Percentiles rank a stretch among this genome's conserved stretches.
Evolutionary conservation across 257 asterid species (phyloP).

Genomic region (Nicotiana noctiflora): DNA sequence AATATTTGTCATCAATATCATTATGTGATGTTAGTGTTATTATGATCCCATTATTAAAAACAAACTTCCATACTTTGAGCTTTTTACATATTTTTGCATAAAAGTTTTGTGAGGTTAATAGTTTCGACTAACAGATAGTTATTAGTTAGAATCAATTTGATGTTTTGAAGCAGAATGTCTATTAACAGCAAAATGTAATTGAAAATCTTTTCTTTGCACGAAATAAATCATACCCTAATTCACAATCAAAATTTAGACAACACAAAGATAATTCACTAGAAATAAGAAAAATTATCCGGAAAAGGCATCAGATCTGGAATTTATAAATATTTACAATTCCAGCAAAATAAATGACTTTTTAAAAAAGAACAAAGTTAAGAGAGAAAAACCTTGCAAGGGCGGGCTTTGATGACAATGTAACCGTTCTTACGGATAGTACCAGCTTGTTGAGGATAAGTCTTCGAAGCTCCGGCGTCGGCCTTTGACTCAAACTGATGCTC

Average conservation of each 20-base stretch:
- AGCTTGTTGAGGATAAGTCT: conserved; percentile 63
- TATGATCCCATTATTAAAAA: not conserved
- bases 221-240: no score
- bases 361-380: not conserved
- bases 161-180: not conserved
- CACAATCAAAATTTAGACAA: no score
- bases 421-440: conserved; percentile 65
- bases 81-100: not conserved
- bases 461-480: conserved; percentile 73
- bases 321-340: not conserved
- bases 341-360: not conserved
- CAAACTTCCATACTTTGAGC: not conserved
- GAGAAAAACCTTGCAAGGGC: conserved; percentile 52
- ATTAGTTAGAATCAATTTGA: not conserved
- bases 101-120: not conserved
- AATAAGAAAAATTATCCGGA: no score
- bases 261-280: no score
- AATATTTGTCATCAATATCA: not conserved
- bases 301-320: not conserved
- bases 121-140: not conserved
- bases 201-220: no score
- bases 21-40: not conserved
- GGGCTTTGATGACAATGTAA: conserved; percentile 49
- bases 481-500: conserved; percentile 59
- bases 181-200: no score